Evolutionary conservation across 208 protist species (phyloP).

Genomic region (Porcisia hertigi): DNA sequence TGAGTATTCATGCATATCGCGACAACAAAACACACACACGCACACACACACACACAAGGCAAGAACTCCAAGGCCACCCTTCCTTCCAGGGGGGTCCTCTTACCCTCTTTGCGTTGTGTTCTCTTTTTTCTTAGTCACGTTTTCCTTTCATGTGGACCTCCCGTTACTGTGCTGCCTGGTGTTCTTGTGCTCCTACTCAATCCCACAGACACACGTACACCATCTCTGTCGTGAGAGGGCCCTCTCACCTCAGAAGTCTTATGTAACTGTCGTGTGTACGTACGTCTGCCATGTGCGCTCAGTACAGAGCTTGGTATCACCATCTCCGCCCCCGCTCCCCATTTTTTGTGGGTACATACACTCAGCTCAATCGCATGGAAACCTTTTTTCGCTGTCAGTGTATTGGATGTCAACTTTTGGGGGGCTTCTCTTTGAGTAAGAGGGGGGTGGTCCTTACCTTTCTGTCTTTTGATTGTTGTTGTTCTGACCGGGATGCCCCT

Average conservation of each 20-base stretch:
- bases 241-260: not conserved
- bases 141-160: not conserved
- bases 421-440: not conserved
- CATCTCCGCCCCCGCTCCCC: too few species aligned
- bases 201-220: not conserved
- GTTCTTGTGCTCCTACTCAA: not conserved
- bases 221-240: not conserved
- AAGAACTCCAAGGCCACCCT: not conserved
- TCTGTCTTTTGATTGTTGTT: not conserved
- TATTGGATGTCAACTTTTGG: not conserved
- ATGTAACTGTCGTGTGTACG: not conserved
- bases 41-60: not conserved
- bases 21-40: not conserved
- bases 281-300: not conserved
- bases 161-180: not conserved
- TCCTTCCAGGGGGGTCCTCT: not conserved
- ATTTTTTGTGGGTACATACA: not conserved
- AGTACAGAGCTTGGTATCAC: not conserved
- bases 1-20: not conserved
- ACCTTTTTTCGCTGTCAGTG: not conserved
- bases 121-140: not conserved
- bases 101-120: not conserved
- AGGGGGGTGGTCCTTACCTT: not conserved
- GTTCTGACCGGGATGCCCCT: not conserved
- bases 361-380: not conserved